A percentile compares a stretch with the other conserved stretches of the same genome.
Evolutionary conservation across 768 basidiomycete species (phyloP).

Genomic region (Stropharia rugosoannulata): DNA sequence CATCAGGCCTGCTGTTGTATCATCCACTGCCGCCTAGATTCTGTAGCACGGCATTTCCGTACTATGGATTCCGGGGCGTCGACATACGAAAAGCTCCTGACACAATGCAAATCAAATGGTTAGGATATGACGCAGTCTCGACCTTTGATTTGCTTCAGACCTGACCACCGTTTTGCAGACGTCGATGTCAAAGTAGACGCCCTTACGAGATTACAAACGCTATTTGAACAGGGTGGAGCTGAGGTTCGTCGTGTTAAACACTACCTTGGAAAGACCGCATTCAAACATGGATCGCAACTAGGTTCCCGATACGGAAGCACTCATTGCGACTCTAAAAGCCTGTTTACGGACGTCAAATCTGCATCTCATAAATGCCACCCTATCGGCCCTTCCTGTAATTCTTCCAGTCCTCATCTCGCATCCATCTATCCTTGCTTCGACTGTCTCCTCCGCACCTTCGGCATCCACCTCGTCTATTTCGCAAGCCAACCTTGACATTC

Average conservation of each 20-base stretch:
- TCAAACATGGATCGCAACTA: slow-evolving; percentile 25
- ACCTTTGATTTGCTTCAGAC: slow-evolving; percentile 7
- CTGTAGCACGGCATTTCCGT: slow-evolving; percentile 11
- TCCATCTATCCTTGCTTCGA: slow-evolving; percentile 21
- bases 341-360: slow-evolving; percentile 81
- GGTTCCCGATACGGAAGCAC: slow-evolving; percentile 72
- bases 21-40: slow-evolving; percentile 3
- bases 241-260: slow-evolving; percentile 48
- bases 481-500: slow-evolving; percentile 47
- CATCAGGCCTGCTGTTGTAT: slow-evolving; percentile 3
- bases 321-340: slow-evolving; percentile 68
- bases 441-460: slow-evolving; percentile 38
- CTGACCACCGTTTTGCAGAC: slow-evolving; percentile 42
- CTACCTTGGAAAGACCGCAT: background rate
- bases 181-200: slow-evolving; percentile 82
- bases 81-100: slow-evolving; percentile 58
- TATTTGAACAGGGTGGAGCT: slow-evolving; percentile 62
- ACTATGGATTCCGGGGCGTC: slow-evolving; percentile 53
- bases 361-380: slow-evolving; percentile 75
- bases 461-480: slow-evolving; percentile 41
- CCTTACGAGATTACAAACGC: slow-evolving; percentile 70
- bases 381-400: slow-evolving; percentile 66
- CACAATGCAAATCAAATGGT: slow-evolving; percentile 69
- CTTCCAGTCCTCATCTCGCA: slow-evolving; percentile 61
- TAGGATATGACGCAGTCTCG: slow-evolving; percentile 10